These are phyloP conservation scores for Phytophthora pluvialis DNA, from an alignment of 352 stramenopile species.

Conservation along the genomic window DNA sequence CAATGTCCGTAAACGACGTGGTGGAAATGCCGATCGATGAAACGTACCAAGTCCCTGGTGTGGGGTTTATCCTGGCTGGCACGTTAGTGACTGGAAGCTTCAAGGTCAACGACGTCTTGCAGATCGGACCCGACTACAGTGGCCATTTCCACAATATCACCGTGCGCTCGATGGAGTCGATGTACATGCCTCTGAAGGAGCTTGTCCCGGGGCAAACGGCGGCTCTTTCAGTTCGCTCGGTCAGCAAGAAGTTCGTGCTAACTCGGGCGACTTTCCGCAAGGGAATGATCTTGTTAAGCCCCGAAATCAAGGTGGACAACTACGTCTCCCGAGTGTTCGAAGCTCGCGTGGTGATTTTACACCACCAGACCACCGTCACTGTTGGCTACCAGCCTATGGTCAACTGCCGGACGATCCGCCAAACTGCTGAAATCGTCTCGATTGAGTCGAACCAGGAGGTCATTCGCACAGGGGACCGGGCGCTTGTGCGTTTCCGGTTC, in stretches of 20 bases:
- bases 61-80: conserved; percentile 94
- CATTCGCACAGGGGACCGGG: conserved; percentile 91
- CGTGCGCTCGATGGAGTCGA: conserved; percentile 89
- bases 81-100: conserved; percentile 94
- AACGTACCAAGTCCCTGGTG: conserved; percentile 93
- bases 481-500: conserved; percentile 91
- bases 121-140: conserved; percentile 91
- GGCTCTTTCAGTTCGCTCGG: conserved; percentile 84
- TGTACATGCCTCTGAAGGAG: conserved; percentile 92
- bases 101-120: conserved; percentile 86
- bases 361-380: conserved; percentile 95
- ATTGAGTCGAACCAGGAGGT: conserved; percentile 85
- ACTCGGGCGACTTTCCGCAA: conserved; percentile 90
- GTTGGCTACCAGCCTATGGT: conserved; percentile 95
- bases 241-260: conserved; percentile 90
- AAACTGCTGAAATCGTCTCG: conserved; percentile 90
- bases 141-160: conserved; percentile 89
- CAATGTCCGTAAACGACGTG: conserved; percentile 40
- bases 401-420: conserved; percentile 92
- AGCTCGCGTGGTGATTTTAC: conserved; percentile 93
- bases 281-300: conserved; percentile 92
- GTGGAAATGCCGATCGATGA: conserved; percentile 91
- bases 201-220: conserved; percentile 86
- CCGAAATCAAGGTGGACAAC: conserved; percentile 72
- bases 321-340: conserved; percentile 91